These are phyloP conservation scores for Moesziomyces sp. DNA, from an alignment of 1,284 basidiomycete species.

Conservation along the genomic window DNA sequence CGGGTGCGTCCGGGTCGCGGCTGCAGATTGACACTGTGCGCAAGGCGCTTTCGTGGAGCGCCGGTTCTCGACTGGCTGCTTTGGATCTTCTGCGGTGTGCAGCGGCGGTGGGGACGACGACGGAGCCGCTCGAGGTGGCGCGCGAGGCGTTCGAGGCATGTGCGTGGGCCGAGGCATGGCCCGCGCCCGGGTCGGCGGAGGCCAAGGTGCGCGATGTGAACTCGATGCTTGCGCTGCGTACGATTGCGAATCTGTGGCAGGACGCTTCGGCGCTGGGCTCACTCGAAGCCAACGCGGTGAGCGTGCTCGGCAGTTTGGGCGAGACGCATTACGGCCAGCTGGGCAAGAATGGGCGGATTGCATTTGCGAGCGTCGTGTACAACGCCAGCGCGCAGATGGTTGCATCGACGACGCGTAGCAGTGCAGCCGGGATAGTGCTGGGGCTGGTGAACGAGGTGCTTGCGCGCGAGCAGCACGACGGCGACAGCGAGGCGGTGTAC, in stretches of 20 bases:
- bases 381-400: constrained; percentile 70
- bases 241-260: constrained; percentile 80
- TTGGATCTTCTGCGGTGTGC: constrained; percentile 87
- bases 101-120: constrained; percentile 73
- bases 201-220: constrained; percentile 84
- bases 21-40: constrained; percentile 43
- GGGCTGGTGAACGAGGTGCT: constrained; percentile 55
- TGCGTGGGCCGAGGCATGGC: constrained; percentile 75
- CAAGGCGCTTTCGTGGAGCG: constrained; percentile 81
- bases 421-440: constrained; percentile 35
- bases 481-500: constrained; percentile 85
- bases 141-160: constrained; percentile 76
- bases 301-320: constrained; percentile 65
- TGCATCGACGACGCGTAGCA: constrained; percentile 4
- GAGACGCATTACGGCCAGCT: constrained; percentile 68
- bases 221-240: constrained; percentile 82
- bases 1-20: constrained; percentile 1
- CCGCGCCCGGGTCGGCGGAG: constrained; percentile 63
- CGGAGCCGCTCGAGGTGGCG: constrained; percentile 73
- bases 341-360: constrained; percentile 78
- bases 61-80: constrained; percentile 84
- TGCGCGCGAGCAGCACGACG: constrained; percentile 69
- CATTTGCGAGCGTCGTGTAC: constrained; percentile 80
- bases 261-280: constrained; percentile 64
- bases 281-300: constrained; percentile 60